Evolutionary conservation across 2,329 filamentous ascomycete genomes (phyloP), one percentile per base, ranked within the genome.

Genomic region (Massarina eburnea): DNA sequence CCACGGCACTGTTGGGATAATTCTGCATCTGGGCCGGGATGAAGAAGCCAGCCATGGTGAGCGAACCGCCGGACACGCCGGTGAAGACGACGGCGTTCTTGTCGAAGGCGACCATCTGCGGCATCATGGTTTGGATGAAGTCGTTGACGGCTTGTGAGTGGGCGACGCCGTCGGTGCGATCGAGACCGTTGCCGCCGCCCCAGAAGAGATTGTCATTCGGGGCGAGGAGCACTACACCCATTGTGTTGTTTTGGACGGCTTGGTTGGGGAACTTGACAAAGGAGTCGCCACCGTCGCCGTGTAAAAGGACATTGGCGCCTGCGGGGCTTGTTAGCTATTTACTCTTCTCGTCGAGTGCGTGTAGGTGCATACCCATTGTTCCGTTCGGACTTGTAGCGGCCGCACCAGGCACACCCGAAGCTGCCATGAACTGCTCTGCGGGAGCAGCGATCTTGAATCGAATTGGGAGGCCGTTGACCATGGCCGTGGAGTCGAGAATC

Each of bases 191-290:
- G 37, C 77, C 76, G 38, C 80, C 79, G 43, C 80, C 80, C 80
- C 80, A 83, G 71, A 82, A 81, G 26, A 79, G 73, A 49, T 69
- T 76, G 43, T 68, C 60, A 59, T 81, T 73, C 5, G 80, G 80
- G 0, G 80, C 78, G 10, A 83, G 74, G 1, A 81, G 65, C 8
- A 71, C 77, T 8, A 80, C 76, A 48, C 79, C 79, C 61, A 79
- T 77, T 24, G 79, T 73, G 51, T 75, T 75, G 40, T 67, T 60
- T 43, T 77, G 75, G 9, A 80, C 75, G 15, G 72, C 74, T 54
- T 81, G 76, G 62, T 81, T 81, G 27, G 78, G 78, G 66, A 80
- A 79, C 58, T 79, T 77, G 63, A 80, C 79, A 72, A 81, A 81
- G 10, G 77, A 80, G 55, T 81, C 76, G 6, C 80, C 80, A 33